Base-by-base conservation (phyloP, 768 basidiomycete species). In the Tulasnella sp. region DNA sequence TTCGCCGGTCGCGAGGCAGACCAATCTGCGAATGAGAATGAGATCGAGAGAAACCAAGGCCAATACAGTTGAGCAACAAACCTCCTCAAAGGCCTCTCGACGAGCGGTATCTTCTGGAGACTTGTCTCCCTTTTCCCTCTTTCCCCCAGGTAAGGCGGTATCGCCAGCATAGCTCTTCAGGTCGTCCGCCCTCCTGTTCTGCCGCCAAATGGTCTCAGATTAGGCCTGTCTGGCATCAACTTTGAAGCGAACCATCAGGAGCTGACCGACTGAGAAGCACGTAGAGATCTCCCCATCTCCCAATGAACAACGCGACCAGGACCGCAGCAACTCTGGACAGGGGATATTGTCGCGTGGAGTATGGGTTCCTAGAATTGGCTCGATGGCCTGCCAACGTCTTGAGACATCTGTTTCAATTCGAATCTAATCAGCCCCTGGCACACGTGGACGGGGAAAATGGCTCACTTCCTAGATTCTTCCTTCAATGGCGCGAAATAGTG, bases 31-130 rank as follows among this genome's bases (percentile, higher is more conserved):
- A 35, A 23, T 3, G 37, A 51, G 29, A 39, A 32, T 77, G 23
- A 44, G 37, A 40, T 26, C 51, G 16, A n/a, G 42, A 26, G 10
- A n/a, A 16, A 74, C 37, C 16, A 39, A 48, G 11, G 44, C n/a
- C n/a, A 55, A n/a, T 42, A 48, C 20, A 48, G 13, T 73, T 16
- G 44, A 26, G 35, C 23, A 16, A 78, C 83, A 9, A 77, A 94
- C 95, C 89, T 97, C 95, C 84, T 97, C 95, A 78, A 89, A 95
- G 0, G 95, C 94, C 85, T 96, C 95, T 61, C 95, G 88, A 75
- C 95, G 85, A 26, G 94, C 95, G 2, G 94, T 91, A 79, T 92
- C 92, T 82, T 96, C 95, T 3, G 91, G 85, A 55, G 88, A 89
- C 80, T 81, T 83, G 82, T 96, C 95, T 55, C 85, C 86, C 2